Conservation (phyloP, 441 rosid genomes). For the Raphanus hybrid region DNA sequence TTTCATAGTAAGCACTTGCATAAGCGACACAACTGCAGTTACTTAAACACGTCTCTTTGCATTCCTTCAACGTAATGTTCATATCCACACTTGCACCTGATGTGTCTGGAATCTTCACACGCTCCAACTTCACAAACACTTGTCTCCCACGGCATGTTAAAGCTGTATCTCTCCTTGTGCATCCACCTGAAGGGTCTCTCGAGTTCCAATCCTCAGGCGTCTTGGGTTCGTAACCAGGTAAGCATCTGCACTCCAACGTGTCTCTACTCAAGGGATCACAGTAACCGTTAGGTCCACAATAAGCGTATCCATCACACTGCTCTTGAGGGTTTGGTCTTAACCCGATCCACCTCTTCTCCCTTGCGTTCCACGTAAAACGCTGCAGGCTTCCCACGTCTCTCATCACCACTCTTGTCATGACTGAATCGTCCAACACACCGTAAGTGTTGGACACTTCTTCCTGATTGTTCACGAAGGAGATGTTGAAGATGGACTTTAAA, state of each 20-base stretch:
- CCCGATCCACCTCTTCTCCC: slow-evolving; percentile 48
- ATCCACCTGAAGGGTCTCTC: slow-evolving; percentile 62
- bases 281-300: slow-evolving; percentile 62
- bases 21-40: slow-evolving; percentile 74
- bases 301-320: slow-evolving; percentile 55
- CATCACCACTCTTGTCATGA: slow-evolving; percentile 34
- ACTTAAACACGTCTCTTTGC: slow-evolving; percentile 54
- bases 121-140: slow-evolving; percentile 60
- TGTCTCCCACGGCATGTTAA: slow-evolving; percentile 56
- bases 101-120: slow-evolving; percentile 65
- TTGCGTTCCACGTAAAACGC: slow-evolving; percentile 54
- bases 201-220: slow-evolving; percentile 52
- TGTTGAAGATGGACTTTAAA: slow-evolving; percentile 34
- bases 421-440: slow-evolving; percentile 32
- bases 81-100: slow-evolving; percentile 47
- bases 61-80: slow-evolving; percentile 56
- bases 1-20: slow-evolving; percentile 55
- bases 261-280: slow-evolving; percentile 50
- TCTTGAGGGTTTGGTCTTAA: slow-evolving; percentile 52
- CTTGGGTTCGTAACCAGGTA: slow-evolving; percentile 73
- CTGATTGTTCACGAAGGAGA: slow-evolving; percentile 28
- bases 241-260: slow-evolving; percentile 58
- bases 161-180: slow-evolving; percentile 41
- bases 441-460: slow-evolving; percentile 38
- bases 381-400: slow-evolving; percentile 38